phyloP scores from a whole-genome alignment of 176 grass and related monocot genomes.

The bread wheat (Triticum aestivum) region DNA sequence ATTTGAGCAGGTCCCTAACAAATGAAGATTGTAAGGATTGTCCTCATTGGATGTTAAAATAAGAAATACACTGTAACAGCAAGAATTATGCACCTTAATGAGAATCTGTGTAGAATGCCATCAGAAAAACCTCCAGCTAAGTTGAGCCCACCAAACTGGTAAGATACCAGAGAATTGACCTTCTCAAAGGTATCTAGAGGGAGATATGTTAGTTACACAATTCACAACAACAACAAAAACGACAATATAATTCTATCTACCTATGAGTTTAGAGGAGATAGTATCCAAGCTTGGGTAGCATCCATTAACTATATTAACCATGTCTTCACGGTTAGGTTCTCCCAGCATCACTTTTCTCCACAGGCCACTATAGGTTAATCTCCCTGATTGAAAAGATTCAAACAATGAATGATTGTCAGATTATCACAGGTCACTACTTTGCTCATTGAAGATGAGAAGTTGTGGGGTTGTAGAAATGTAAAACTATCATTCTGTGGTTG shows the following conservation, averaged over 20 bases:
- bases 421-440: background rate
- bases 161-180: constrained; percentile 56
- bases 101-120: constrained; percentile 67
- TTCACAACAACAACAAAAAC: background rate
- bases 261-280: constrained; percentile 64
- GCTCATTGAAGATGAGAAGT: background rate
- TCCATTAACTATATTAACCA: constrained; percentile 71
- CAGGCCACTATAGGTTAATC: constrained; percentile 54
- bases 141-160: constrained; percentile 56
- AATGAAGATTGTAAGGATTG: constrained; percentile 31
- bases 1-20: constrained; percentile 86
- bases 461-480: constrained; percentile 6
- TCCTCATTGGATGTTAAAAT: constrained; percentile 11
- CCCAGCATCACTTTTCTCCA: constrained; percentile 92
- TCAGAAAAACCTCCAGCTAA: constrained; percentile 42
- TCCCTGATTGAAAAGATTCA: constrained; percentile 31
- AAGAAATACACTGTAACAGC: background rate
- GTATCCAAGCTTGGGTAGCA: constrained; percentile 70
- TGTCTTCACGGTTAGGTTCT: constrained; percentile 58
- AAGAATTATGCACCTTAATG: constrained; percentile 63
- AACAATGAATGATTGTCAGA: constrained; percentile 4
- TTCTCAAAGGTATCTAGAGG: constrained; percentile 75
- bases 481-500: background rate
- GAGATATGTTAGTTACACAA: constrained; percentile 29
- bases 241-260: constrained; percentile 39